Percentiles rank a stretch among this genome's conserved stretches.
phyloP scores from a whole-genome alignment of 768 basidiomycete species.

The Podaxis rugospora region DNA sequence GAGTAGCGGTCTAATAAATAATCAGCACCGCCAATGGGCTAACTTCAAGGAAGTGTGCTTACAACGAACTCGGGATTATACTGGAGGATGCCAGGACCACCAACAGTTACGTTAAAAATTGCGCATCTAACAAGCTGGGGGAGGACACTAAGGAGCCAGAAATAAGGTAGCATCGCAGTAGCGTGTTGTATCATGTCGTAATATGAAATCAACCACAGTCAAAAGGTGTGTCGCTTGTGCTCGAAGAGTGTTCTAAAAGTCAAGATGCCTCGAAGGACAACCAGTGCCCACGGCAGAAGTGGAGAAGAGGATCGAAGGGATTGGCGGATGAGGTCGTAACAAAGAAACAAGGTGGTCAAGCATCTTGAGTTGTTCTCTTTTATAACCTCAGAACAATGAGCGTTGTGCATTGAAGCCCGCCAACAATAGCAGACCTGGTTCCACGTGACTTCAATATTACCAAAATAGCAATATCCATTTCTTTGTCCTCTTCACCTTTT shows the following conservation, averaged over 20 bases:
- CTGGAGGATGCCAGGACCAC: slow-evolving; percentile 36
- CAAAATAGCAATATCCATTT: too few species aligned
- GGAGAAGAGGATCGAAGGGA: slow-evolving; percentile 1
- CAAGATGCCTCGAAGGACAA: background rate
- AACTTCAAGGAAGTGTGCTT: slow-evolving; percentile 15
- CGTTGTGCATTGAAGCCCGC: background rate
- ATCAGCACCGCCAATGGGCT: background rate
- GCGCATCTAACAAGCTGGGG: slow-evolving; percentile 28
- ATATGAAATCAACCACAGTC: background rate
- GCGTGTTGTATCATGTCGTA: slow-evolving; percentile 1
- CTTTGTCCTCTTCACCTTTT: too few species aligned
- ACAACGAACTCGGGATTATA: slow-evolving; percentile 39
- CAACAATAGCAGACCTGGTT: background rate
- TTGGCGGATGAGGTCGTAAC: background rate
- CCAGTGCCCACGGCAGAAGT: slow-evolving; percentile 9
- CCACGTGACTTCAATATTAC: background rate
- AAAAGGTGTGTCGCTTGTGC: slow-evolving; percentile 7
- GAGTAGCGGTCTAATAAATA: slow-evolving; percentile 33
- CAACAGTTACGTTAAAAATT: slow-evolving; percentile 41
- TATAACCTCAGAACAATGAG: slow-evolving; percentile 9
- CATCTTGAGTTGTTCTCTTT: slow-evolving; percentile 3
- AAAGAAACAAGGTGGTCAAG: background rate
- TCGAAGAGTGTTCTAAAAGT: slow-evolving; percentile 7
- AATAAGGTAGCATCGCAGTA: slow-evolving; percentile 11
- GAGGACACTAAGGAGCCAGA: slow-evolving; percentile 21